Evolutionary conservation across 1,139 yeast species (phyloP), one percentile per base, ranked within the genome.

Genomic region (Hyphopichia buzzinii): DNA sequence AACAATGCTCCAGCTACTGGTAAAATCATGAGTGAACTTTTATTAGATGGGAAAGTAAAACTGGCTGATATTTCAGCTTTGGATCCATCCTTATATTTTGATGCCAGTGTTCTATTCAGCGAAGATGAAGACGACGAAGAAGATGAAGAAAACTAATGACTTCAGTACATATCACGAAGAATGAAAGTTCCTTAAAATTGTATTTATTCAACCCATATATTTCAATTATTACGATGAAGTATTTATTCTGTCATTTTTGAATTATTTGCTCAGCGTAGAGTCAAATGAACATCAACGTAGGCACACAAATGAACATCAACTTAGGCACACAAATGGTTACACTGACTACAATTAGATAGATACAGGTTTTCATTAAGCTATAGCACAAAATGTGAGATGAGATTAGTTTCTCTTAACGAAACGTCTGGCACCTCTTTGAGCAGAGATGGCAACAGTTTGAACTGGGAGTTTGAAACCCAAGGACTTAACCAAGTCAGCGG

Each of bases 1-100:
- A 92, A 92, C 62, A 90, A 92, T 59, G 97, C 97, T 0, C 97
- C 97, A 1, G 97, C 87, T 3, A 89, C 97, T 1, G 98, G 98
- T 14, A 82, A 88, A 53, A 75, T 92, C 33, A 77, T 92, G 84
- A 81, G 96, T 47, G 97, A 92, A 61, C 55, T 92, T 39, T 62
- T 92, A 34, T 62, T 90, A 36, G 97, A 90, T 37, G 97, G 97
- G n/a, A 78, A 76, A 43, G 82, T 84, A 8, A 72, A 64, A 31
- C 79, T 88, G 40, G 95, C 96, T 16, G 87, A 86, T 54, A 78
- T 89, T 25, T 73, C 83, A 30, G 84, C 89, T 2, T 72, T 92
- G 40, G 92, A 89, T 54, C 97, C 97, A 14, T 77, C 86, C 30
- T 67, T 84, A 39, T 88, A 84, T 58, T 90, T 90, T 55, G 96